A percentile compares a stretch with the other conserved stretches of the same genome.
phyloP scores from a whole-genome alignment of 2,329 filamentous ascomycete species.

The Arthrobotrys sphaeroides region DNA sequence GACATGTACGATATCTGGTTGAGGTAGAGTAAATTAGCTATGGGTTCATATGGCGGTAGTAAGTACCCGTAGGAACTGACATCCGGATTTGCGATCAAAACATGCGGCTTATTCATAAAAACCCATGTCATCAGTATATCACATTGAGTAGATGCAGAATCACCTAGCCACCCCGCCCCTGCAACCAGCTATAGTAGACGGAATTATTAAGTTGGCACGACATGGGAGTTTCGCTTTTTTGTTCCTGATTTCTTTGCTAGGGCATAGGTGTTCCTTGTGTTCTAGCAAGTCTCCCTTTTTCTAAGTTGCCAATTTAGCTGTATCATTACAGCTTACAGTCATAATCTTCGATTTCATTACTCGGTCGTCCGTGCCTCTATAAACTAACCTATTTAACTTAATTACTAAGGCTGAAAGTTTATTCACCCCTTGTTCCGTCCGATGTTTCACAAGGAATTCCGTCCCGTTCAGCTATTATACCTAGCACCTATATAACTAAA shows the following conservation, averaged over 20 bases:
- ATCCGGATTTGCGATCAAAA: constrained; percentile 42
- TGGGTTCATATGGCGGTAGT: constrained; percentile 10
- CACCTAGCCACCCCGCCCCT: not conserved
- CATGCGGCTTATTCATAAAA: constrained; percentile 29
- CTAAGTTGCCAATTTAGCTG: not conserved
- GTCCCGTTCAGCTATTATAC: constrained; percentile 31
- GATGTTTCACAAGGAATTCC: constrained; percentile 40
- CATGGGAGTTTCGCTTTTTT: constrained; percentile 22
- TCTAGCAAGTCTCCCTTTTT: not conserved
- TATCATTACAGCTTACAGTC: not conserved
- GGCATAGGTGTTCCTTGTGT: not conserved
- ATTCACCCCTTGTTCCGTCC: constrained; percentile 25
- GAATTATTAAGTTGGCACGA: constrained; percentile 32
- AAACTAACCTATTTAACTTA: not conserved
- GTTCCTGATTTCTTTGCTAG: constrained; percentile 28
- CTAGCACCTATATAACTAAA: not conserved
- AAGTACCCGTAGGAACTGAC: constrained; percentile 45
- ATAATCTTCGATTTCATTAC: not conserved
- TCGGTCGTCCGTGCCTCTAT: too few species aligned
- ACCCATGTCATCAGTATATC: constrained; percentile 28
- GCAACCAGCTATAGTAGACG: constrained; percentile 22
- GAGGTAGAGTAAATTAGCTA: constrained; percentile 13
- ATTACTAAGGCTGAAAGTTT: not conserved
- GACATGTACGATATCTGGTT: constrained; percentile 2
- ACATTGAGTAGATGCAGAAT: not conserved